A percentile compares a stretch with the other conserved stretches of the same genome.
Evolutionary conservation across 306 rosid species (phyloP).

Genomic region (Vicia faba): DNA sequence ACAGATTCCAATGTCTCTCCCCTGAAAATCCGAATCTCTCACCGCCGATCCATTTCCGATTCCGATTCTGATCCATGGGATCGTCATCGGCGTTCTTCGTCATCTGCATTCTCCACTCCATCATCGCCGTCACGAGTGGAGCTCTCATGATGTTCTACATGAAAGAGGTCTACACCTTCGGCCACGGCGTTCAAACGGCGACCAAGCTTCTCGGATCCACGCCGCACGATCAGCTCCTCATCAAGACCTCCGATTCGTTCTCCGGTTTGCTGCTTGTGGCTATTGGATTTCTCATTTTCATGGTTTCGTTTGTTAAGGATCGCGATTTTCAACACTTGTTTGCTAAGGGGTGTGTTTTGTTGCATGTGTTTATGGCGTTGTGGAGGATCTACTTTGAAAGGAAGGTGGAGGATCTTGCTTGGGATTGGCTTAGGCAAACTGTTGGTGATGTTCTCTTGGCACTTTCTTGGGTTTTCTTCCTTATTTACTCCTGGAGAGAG

Average conservation of each 20-base stretch:
- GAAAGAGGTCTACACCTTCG: conserved; percentile 80
- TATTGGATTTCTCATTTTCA: conserved; percentile 80
- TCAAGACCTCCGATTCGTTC: conserved; percentile 91
- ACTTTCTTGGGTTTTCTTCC: conserved; percentile 82
- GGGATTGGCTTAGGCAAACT: conserved; percentile 93
- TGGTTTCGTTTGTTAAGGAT: conserved; percentile 86
- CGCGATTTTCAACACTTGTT: conserved; percentile 78
- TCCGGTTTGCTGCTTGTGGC: conserved; percentile 81
- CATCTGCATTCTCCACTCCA: conserved; percentile 79
- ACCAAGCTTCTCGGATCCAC: conserved; percentile 82
- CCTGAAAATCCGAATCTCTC: background rate
- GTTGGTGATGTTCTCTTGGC: conserved; percentile 82
- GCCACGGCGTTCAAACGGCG: conserved; percentile 71
- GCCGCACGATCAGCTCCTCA: conserved; percentile 89
- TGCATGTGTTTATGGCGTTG: conserved; percentile 75
- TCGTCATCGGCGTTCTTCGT: conserved; percentile 68
- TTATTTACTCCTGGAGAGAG: conserved; percentile 89
- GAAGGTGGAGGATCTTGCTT: conserved; percentile 82
- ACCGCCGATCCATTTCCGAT: background rate
- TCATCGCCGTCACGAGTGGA: conserved; percentile 67
- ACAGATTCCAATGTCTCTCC: background rate
- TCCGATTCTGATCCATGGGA: conserved; percentile 22
- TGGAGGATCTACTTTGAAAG: conserved; percentile 88
- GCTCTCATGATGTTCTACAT: conserved; percentile 93
- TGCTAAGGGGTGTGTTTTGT: conserved; percentile 77